Base-by-base conservation (phyloP, 192 early-diverging fungal species). In the Piromyces sp. region DNA sequence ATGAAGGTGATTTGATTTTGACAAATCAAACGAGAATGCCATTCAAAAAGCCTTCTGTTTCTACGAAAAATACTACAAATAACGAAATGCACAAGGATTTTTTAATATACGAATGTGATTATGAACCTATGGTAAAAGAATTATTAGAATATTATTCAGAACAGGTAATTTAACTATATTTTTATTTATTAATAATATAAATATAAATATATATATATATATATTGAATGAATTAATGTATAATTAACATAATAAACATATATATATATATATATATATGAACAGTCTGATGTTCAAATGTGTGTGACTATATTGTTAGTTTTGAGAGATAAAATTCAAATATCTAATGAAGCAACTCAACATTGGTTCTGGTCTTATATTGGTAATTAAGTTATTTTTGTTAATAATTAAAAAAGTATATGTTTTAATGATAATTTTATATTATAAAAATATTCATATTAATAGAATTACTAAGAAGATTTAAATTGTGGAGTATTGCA, bases 261-360 rank as follows among this genome's bases (percentile, higher is more conserved):
- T 33, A 33, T 33, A 33, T 33, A 33, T 33, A 33, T 33, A 33
- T 33, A 33, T 9, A 33, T 33, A 6, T 9, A 33, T 6, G 3
- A 33, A 33, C 78, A 86, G 85, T 93, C 91, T 16, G 93, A 95
- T 81, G 92, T 94, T 3, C 94, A 95, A 81, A 95, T 94, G 92
- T 94, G 92, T 85, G 92, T 93, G 9, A 90, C 92, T 13, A 87
- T 95, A 5, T 81, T 91, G 29, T 81, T 91, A 22, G 90, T 92
- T 11, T 86, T 95, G 6, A 82, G 85, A 40, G 85, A 90, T 29
- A 82, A 81, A 30, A 36, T 91, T 12, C 36, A 84, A 15, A 82
- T 92, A 14, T 83, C 83, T 31, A 80, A 87, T 80, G 86, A 90
- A n/a, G 84, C 85, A 28, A 80, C 89, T 68, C 89, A 93, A 81